Evolutionary conservation across 495 filamentous ascomycete species (phyloP).

Genomic region (Aspergillus leporis): DNA sequence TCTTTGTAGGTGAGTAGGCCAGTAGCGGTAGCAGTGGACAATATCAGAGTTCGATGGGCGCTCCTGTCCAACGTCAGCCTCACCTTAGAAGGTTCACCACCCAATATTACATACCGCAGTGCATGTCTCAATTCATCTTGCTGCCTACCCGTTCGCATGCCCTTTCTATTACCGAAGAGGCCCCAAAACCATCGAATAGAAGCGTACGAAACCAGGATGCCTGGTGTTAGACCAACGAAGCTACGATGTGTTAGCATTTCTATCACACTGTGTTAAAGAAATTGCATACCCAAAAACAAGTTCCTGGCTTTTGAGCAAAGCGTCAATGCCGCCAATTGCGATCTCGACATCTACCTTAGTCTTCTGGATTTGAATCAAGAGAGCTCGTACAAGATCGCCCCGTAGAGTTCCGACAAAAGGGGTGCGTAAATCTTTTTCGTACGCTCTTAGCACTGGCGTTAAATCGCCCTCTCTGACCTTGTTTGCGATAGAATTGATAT

Average conservation of each 20-base stretch:
- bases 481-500: conserved; percentile 68
- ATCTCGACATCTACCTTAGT: conserved; percentile 98
- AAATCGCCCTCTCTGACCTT: conserved; percentile 90
- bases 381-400: conserved; percentile 84
- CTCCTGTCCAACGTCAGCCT: conserved; percentile 47
- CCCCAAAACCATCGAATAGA: conserved; percentile 68
- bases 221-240: conserved; percentile 89
- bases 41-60: conserved; percentile 77
- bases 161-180: conserved; percentile 64
- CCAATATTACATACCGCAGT: conserved; percentile 57
- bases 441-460: conserved; percentile 85
- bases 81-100: neutral
- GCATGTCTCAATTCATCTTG: conserved; percentile 68
- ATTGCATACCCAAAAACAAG: conserved; percentile 77
- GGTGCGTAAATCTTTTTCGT: conserved; percentile 78
- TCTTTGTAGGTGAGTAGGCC: conserved; percentile 83
- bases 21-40: conserved; percentile 59
- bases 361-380: conserved; percentile 96
- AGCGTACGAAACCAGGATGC: conserved; percentile 80
- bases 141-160: conserved; percentile 57
- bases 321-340: conserved; percentile 90
- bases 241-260: conserved; percentile 37
- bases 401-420: conserved; percentile 77
- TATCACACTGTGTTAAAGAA: neutral
- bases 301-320: conserved; percentile 91